These are phyloP conservation scores for Colletotrichum tropicicola DNA, from an alignment of 2,329 filamentous ascomycete species.

Conservation along the genomic window DNA sequence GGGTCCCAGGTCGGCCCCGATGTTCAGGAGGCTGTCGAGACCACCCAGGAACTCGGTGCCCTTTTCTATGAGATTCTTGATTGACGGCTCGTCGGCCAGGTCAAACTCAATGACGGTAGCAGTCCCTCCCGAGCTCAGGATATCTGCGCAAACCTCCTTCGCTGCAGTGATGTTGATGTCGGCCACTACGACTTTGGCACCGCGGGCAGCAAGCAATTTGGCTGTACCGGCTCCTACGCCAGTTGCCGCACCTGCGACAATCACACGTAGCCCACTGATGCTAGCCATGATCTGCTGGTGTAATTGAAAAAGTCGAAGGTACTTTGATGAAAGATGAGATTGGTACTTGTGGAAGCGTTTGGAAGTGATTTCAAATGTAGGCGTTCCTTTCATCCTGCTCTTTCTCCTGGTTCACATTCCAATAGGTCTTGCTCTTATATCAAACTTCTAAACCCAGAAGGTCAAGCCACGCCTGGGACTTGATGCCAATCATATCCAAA, in stretches of 20 bases:
- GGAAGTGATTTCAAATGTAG: too few species aligned
- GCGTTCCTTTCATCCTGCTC: too few species aligned
- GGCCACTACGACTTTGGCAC: conserved; percentile 4
- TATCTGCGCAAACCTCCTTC: not conserved
- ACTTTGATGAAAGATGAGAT: not conserved
- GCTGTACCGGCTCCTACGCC: conserved; percentile 9
- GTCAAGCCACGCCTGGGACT: too few species aligned
- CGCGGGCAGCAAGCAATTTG: conserved; percentile 7
- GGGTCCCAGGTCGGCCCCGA: conserved; percentile 10
- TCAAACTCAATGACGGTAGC: conserved; percentile 6
- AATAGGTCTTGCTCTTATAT: not conserved
- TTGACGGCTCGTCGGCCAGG: not conserved
- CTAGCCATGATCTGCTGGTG: not conserved
- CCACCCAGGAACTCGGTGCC: conserved; percentile 11
- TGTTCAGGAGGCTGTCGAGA: conserved; percentile 12
- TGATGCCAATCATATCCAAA: too few species aligned
- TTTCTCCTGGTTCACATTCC: not conserved
- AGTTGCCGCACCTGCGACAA: conserved; percentile 4
- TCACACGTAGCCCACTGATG: conserved; percentile 1
- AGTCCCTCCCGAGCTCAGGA: not conserved
- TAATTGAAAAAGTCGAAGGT: not conserved
- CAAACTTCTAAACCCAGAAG: too few species aligned
- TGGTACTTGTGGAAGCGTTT: too few species aligned
- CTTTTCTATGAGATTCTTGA: not conserved
- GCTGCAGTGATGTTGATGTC: conserved; percentile 15